Evolutionary conservation across 2,329 filamentous ascomycete genomes (phyloP), one percentile per base, ranked within the genome.

Genomic region (Botrytis hyacinthi): DNA sequence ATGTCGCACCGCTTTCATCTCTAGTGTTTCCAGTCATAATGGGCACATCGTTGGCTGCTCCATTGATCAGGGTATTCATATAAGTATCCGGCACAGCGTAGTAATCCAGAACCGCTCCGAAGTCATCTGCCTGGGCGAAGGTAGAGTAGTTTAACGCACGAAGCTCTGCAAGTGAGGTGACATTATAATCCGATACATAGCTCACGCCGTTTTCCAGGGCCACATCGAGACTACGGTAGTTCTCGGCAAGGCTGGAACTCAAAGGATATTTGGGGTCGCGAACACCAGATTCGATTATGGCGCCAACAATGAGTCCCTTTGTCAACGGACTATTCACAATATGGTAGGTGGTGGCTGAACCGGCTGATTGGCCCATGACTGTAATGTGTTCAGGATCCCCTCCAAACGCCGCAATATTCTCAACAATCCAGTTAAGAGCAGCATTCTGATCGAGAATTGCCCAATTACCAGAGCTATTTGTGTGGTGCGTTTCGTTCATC

Each of bases 401-500:
- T 92, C 87, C 91, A 91, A 80, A 48, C 74, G 74, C 16, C 74
- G 79, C 44, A 78, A 79, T 94, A 79, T 90, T 90, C 40, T 84
- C 82, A 73, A 84, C 83, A 46, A 91, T 85, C 89, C 89, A 91
- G 73, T 84, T 81, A 40, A 91, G 82, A 20, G 87, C 84, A 26
- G 85, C 78, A 74, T 87, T 84, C 80, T 91, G 89, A 77, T 92
- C 90, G 74, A 85, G 83, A 70, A 91, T 80, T 1, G 91, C 91
- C 51, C 73, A 73, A 22, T 77, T 76, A 22, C 83, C 82, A 18
- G 74, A 74, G 59, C 70, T 75, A 9, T 73, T 74, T 18, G 74
- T 69, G 9, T 77, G 75, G 20, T 69, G 70, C 18, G 48, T 59
- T 37, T 32, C 37, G 9, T 65, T 37, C 37, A 76, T 70, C 70